Evolutionary conservation across 108 stramenopile species (phyloP), one percentile per base, ranked within the genome.

Genomic region (Thalassiosira profunda): DNA sequence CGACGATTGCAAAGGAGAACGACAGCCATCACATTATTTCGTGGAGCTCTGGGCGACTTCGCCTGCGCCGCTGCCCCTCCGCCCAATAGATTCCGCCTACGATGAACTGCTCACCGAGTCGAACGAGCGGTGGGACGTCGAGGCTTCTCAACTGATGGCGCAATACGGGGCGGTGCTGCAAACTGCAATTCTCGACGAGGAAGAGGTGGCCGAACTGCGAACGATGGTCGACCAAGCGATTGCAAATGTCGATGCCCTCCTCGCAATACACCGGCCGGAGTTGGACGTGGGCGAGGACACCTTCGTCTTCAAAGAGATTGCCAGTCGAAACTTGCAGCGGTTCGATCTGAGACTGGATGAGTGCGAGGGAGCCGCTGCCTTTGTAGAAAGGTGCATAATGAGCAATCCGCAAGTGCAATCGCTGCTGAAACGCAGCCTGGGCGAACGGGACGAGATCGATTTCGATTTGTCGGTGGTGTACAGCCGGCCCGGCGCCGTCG

Each of bases 401-500:
- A 33, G 60, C 15, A 57, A 44, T 20, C 10, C 29, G 26, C 52
- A 61, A 29, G 35, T 77, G 26, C 17, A 42, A 25, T 18, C 47
- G 24, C 28, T 38, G 1, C 14, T 70, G 14, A 26, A 77, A n/a
- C 40, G 60, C 35, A 17, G 15, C 12, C 48, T 63, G 34, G 25
- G 76, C 54, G 26, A 40, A 20, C 53, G 69, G 36, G 41, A 65
- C 28, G 75, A 76, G 25, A 23, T 83, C 37, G 80, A 86, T 30
- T 83, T 81, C 69, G 86, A 87, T 66, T 42, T 87, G 11, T 83
- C 82, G 21, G 58, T 89, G 10, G 68, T 92, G 12, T 80, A 88
- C 34, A 77, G 84, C 17, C 83, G 80, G 18, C 82, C 91, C 10
- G 86, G 84, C 5, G 79, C 85, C 17, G 31, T 45, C 2, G 70